Evolutionary conservation across 1,284 basidiomycete genomes (phyloP), one percentile per base, ranked within the genome.

Genomic region (Cutaneotrichosporon sp.): DNA sequence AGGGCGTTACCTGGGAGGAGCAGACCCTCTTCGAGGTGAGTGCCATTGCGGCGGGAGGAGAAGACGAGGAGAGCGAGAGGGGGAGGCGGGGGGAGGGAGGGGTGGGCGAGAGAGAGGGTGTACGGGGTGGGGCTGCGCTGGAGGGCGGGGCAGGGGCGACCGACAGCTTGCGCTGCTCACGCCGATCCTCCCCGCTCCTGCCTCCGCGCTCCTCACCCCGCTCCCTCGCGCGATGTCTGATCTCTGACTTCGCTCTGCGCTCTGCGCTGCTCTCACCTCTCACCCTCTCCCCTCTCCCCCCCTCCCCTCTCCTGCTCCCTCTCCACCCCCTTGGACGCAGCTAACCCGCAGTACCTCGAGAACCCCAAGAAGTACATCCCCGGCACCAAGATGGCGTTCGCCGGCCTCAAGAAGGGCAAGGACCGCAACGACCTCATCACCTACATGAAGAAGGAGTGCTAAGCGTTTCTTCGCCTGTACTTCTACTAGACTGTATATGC

Each of bases 351-450:
- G 64, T 66, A 66, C 61, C 64, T 66, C 50, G 64, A 68, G 76
- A 69, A 60, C 56, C 58, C 33, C 54, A 54, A 64, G 4, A 63
- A 91, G 89, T 93, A 93, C 84, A 95, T 95, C 72, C 92, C 92
- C 49, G 93, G 72, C 58, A 97, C 93, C 63, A 95, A 95, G 85
- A 95, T 95, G 94, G 93, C 93, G 65, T 97, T 97, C 72, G 92
- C 94, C 69, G 94, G 94, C 74, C 83, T 97, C 78, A 97, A 97
- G 88, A 97, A 97, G 86, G 90, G 91, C 36, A 93, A 93, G 85
- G 94, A 97, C 81, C 88, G 93, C 81, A 90, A 88, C 80, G 91
- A 95, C 83, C 87, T 95, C 52, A 73, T 79, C 65, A 68, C 74
- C 63, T 71, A 72, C 67, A 69, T 78, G 52, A 69, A 61, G 34